phyloP scores from a whole-genome alignment of 176 grass and related monocot genomes.

The Bolboschoenus planiculmis region DNA sequence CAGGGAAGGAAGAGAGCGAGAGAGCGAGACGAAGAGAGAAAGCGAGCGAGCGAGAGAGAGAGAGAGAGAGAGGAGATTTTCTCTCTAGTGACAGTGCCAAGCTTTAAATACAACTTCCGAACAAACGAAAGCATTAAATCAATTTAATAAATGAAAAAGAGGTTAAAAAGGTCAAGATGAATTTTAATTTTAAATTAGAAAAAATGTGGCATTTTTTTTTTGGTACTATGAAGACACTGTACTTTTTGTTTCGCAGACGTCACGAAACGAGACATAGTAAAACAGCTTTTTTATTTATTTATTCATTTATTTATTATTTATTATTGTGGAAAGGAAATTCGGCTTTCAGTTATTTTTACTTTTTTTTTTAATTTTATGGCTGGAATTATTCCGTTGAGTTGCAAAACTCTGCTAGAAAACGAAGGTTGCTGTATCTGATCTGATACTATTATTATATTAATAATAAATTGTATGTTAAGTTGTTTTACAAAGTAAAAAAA shows the following conservation, averaged over 20 bases:
- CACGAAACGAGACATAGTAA: background rate
- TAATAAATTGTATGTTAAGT: no score
- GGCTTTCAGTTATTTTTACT: background rate
- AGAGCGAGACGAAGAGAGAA: background rate
- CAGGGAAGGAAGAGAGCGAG: background rate
- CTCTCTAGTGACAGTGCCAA: background rate
- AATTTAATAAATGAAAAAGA: constrained; percentile 3
- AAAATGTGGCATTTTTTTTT: background rate
- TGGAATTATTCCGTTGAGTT: no score
- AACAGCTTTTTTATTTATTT: background rate
- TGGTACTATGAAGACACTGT: background rate
- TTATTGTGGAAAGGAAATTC: background rate
- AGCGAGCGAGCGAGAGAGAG: background rate
- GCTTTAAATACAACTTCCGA: background rate
- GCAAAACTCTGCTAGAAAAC: no score
- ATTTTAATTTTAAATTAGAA: background rate
- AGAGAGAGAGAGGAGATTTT: background rate
- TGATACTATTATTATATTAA: no score
- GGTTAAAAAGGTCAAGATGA: constrained; percentile 13
- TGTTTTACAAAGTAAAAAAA: no score
- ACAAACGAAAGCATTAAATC: background rate
- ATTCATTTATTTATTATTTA: no score
- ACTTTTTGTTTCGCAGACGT: constrained; percentile 7
- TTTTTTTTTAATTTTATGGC: background rate
- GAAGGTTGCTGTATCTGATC: no score